A percentile compares a stretch with the other conserved stretches of the same genome.
These are phyloP conservation scores for Cyanodermella asteris DNA, from an alignment of 2,329 filamentous ascomycete genomes.

Conservation along the genomic window DNA sequence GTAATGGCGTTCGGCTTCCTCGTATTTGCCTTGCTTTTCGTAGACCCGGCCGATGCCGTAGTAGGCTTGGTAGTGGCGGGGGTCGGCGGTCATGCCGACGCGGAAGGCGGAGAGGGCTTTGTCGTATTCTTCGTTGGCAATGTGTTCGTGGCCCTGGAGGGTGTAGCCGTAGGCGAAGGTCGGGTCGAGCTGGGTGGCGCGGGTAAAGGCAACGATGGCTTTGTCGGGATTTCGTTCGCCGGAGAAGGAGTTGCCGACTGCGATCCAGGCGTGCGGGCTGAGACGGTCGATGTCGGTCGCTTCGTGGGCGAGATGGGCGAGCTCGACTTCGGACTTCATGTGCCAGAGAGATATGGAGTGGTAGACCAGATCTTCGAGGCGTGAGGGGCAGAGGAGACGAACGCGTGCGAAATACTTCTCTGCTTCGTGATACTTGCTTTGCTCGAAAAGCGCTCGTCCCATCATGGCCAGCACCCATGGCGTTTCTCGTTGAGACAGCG, in stretches of 20 bases:
- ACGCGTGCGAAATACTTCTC: conserved; percentile 70
- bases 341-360: conserved; percentile 99
- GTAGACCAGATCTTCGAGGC: conserved; percentile 87
- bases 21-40: conserved; percentile 74
- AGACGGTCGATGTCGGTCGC: conserved; percentile 70
- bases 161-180: conserved; percentile 92
- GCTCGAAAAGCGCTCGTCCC: conserved; percentile 78
- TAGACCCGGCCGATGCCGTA: conserved; percentile 70
- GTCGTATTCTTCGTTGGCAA: conserved; percentile 91
- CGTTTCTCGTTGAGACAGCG: conserved; percentile 59
- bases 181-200: conserved; percentile 74
- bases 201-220: conserved; percentile 80
- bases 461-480: conserved; percentile 86
- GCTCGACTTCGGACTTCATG: conserved; percentile 71
- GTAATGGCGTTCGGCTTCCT: conserved; percentile 82
- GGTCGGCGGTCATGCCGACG: conserved; percentile 64
- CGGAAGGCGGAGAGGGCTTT: conserved; percentile 79
- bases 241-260: conserved; percentile 85
- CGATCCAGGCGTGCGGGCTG: conserved; percentile 89
- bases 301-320: conserved; percentile 81
- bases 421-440: conserved; percentile 63
- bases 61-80: conserved; percentile 93
- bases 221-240: conserved; percentile 83
- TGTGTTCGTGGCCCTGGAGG: conserved; percentile 84
- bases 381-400: conserved; percentile 56